Evolutionary conservation across 371 early-diverging fungal species (phyloP), one percentile per base, ranked within the genome.

Genomic region (Apophysomyces ossiformis): DNA sequence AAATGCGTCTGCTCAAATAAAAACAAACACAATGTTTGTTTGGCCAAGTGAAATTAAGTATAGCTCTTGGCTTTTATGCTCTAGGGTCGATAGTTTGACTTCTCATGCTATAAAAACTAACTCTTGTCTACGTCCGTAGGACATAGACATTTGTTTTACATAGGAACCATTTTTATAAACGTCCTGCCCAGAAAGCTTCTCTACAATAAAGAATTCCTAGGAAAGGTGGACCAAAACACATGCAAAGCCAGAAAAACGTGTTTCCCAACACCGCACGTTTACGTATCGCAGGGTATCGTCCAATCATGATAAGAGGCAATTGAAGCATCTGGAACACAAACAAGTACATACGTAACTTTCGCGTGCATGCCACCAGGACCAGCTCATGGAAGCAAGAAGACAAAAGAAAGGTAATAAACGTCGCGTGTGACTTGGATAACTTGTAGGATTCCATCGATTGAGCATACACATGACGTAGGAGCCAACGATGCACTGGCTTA

Each of bases 401-500:
- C 16, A 97, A 67, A 56, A 97, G 82, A 75, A 97, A 98, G 1
- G 96, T 95, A 32, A 94, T 72, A 65, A 92, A 79, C 2, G 91
- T 90, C 5, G 95, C 93, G 59, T 85, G 86, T n/a, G 76, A 66
- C 65, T 89, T 89, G 56, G 93, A 89, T 9, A 95, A 70, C 54
- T 91, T 87, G 73, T 90, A 89, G 2, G 89, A 87, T 45, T 89
- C 82, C 60, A 96, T 87, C 56, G 93, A 86, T 58, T 92, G 90
- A 12, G 87, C 84, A 80, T 98, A 98, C 5, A 98, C 91, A 76
- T 99, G 97, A 58, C 96, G 89, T 38, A 96, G 87, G 39, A 98
- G 79, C 82, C 98, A 99, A 46, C 93, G 88, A 73, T 99, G 96
- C 35, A 99, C 99, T 2, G 96, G 97, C 66, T 91, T 93, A 81